Conservation (phyloP, 805 yeast species). For the Wickerhamiella lipophila region DNA sequence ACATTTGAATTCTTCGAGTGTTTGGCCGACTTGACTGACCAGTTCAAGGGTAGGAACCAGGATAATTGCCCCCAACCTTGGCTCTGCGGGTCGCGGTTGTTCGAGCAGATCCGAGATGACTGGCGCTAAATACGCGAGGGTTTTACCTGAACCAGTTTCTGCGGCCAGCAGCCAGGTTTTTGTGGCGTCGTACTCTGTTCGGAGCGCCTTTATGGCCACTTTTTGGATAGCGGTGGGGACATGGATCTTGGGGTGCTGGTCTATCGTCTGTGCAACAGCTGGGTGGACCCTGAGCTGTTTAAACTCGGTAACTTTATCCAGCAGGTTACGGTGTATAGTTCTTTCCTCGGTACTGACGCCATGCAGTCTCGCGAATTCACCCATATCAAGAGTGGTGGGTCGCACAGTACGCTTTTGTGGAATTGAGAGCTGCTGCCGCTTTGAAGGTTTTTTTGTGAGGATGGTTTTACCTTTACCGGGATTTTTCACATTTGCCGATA, state of each 20-base stretch:
- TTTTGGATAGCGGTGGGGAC: conserved; percentile 73
- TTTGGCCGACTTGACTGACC: conserved; percentile 59
- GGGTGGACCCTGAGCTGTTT: conserved; percentile 57
- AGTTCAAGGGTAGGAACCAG: conserved; percentile 83
- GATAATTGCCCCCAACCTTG: conserved; percentile 56
- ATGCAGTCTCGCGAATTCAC: conserved; percentile 24
- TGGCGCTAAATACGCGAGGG: conserved; percentile 81
- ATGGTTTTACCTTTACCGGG: conserved; percentile 18
- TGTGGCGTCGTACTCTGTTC: conserved; percentile 32
- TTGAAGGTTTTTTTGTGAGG: conserved; percentile 8
- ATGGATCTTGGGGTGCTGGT: conserved; percentile 26
- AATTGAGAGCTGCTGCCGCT: conserved; percentile 11
- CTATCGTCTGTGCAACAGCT: conserved; percentile 47
- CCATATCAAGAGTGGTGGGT: conserved; percentile 26
- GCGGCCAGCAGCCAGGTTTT: conserved; percentile 76
- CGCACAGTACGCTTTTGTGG: conserved; percentile 7
- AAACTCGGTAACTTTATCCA: conserved; percentile 47
- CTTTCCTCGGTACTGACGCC: conserved; percentile 24
- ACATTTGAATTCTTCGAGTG: conserved; percentile 23
- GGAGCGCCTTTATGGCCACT: conserved; percentile 51
- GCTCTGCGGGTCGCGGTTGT: conserved; percentile 21
- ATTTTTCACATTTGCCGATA: conserved; percentile 6
- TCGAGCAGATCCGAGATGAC: conserved; percentile 55
- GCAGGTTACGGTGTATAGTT: conserved; percentile 27
- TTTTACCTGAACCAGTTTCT: conserved; percentile 95